phyloP scores from a whole-genome alignment of 148 eudicot genomes.

The Cornus controversa region DNA sequence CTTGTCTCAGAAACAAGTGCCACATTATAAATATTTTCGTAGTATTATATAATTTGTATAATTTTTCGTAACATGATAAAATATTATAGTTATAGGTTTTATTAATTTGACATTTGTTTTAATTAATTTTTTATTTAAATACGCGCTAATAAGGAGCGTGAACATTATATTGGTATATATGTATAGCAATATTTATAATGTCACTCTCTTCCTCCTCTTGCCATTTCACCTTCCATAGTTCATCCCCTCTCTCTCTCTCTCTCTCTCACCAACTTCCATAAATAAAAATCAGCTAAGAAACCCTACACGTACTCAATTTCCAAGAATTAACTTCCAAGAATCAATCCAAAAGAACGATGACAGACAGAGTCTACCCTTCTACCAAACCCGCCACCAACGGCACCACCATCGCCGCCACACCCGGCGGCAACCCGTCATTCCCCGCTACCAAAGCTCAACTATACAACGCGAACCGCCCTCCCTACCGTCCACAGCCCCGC shows the following conservation, averaged over 20 bases:
- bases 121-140: too few relatives aligned
- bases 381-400: slow-evolving; percentile 31
- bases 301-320: neutral
- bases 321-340: neutral
- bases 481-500: slow-evolving; percentile 44
- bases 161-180: neutral
- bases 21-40: too few relatives aligned
- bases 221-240: slow-evolving; percentile 12
- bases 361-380: slow-evolving; percentile 42
- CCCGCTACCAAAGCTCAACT: slow-evolving; percentile 50
- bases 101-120: too few relatives aligned
- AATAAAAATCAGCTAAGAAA: neutral
- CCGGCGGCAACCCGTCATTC: slow-evolving; percentile 25
- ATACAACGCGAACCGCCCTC: slow-evolving; percentile 42
- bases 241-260: neutral
- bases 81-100: too few relatives aligned
- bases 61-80: too few relatives aligned
- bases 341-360: slow-evolving; percentile 27
- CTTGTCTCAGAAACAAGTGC: too few relatives aligned
- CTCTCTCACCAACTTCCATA: neutral
- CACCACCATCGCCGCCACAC: slow-evolving; percentile 17
- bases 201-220: slow-evolving; percentile 10
- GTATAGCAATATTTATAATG: neutral
- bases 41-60: too few relatives aligned
- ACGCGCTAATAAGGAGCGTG: neutral